Evolutionary conservation across 441 rosid genomes (phyloP), one percentile per base, ranked within the genome.

Genomic region (Bruguiera hainesii): DNA sequence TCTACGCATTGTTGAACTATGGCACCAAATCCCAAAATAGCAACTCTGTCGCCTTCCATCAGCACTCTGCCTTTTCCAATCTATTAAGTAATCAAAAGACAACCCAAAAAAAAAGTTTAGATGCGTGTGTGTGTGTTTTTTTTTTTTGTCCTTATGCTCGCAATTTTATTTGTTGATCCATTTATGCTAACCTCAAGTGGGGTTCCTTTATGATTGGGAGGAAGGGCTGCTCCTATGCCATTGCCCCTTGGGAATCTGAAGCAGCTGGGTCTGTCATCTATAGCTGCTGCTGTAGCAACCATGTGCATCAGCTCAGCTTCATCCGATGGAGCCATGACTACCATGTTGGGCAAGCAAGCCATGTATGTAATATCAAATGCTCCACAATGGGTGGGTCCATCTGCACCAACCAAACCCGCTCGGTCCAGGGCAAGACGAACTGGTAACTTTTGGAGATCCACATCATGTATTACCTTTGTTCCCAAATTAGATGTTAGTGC

Each of bases 171-270:
- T 28, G 33, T 62, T 52, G 23, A 61, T 55, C 48, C 61, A 37
- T 31, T 67, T 26, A 60, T 70, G 62, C 81, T 73, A 50, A 86
- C 88, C 87, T 89, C 84, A 9, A 86, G 76, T 1, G 88, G 80
- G 33, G 73, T 79, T 76, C 91, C 95, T 77, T 83, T 89, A 78
- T 75, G 73, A 69, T 77, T 49, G 13, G 69, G 73, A 7, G 95
- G 91, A 50, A 89, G 87, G 68, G 62, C 39, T 7, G 73, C 83
- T 46, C 95, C 95, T 23, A 80, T 58, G 11, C 95, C 95, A 37
- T 83, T 89, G 26, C 95, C 91, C 74, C 95, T 77, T 13, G 95
- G 95, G 75, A 86, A 89, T 71, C 95, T 85, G 81, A 89, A 86
- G 83, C 95, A 89, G 79, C 91, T 86, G 8, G 95, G 89, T 63